Evolutionary conservation across 306 rosid species (phyloP).

Genomic region (Phaseolus lunatus): DNA sequence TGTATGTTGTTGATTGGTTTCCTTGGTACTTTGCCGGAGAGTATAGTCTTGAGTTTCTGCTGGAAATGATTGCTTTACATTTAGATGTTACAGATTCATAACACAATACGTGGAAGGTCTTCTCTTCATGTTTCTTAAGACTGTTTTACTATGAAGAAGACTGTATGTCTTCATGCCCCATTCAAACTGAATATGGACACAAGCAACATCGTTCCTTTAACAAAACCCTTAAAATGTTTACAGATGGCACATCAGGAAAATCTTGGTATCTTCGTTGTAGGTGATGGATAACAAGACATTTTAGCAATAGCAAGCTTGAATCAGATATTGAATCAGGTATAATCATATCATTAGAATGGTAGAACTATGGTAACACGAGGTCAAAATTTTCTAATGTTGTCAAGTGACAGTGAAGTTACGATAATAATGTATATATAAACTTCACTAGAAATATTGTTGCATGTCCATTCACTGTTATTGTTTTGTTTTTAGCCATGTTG

Average conservation of each 20-base stretch:
- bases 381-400: not conserved
- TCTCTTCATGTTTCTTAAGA: conserved; percentile 69
- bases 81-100: conserved; percentile 75
- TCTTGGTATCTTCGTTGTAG: conserved; percentile 79
- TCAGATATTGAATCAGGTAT: conserved; percentile 52
- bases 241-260: conserved; percentile 55
- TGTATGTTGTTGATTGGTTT: conserved; percentile 29
- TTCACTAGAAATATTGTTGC: not conserved
- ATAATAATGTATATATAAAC: not conserved
- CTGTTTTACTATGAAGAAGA: conserved; percentile 65
- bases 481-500: not conserved
- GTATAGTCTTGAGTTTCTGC: conserved; percentile 62
- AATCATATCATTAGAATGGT: not conserved
- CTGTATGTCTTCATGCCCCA: conserved; percentile 54
- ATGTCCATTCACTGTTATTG: not conserved
- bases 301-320: conserved; percentile 51
- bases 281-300: conserved; percentile 80
- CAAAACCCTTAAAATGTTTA: conserved; percentile 61
- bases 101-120: conserved; percentile 64
- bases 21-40: conserved; percentile 63
- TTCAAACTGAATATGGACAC: conserved; percentile 42
- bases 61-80: conserved; percentile 82
- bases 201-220: conserved; percentile 37
- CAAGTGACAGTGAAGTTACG: not conserved
- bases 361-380: no score